Evolutionary conservation across 352 stramenopile genomes (phyloP).

Genomic region (Globisporangium sylvaticum): DNA sequence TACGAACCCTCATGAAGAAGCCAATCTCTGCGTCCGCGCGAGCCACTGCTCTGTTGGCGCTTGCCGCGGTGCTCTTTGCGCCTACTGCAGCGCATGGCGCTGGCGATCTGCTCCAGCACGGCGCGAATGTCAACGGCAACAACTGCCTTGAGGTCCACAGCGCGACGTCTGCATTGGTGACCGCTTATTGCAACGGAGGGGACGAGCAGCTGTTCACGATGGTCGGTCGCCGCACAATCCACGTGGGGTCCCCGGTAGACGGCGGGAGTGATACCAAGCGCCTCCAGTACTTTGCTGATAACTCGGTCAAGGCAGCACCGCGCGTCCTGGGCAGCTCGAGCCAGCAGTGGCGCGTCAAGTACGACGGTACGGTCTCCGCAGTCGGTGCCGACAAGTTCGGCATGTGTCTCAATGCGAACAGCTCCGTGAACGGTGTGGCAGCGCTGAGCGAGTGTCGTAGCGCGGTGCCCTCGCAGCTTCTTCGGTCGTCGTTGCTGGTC

Average conservation of each 20-base stretch:
- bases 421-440: neutral
- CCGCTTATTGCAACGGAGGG: neutral
- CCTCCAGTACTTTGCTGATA: neutral
- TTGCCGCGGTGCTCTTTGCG: too few species aligned
- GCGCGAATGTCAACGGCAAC: slow-evolving; percentile 1
- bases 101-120: slow-evolving; percentile 5
- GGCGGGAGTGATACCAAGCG: neutral
- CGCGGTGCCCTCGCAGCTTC: neutral
- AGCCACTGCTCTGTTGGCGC: too few species aligned
- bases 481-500: neutral
- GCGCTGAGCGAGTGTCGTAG: neutral
- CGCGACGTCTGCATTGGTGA: neutral
- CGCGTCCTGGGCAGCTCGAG: neutral
- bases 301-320: neutral
- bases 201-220: neutral
- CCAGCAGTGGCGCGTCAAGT: slow-evolving; percentile 4
- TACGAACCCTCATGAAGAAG: too few species aligned
- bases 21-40: too few species aligned
- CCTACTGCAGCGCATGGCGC: neutral
- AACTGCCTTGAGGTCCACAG: neutral
- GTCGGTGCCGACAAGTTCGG: slow-evolving; percentile 1
- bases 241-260: too few species aligned
- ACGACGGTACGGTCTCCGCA: neutral
- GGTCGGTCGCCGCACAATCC: neutral
- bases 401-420: neutral